Evolutionary conservation across 2,329 filamentous ascomycete species (phyloP).

Genomic region (Aureobasidium musti): DNA sequence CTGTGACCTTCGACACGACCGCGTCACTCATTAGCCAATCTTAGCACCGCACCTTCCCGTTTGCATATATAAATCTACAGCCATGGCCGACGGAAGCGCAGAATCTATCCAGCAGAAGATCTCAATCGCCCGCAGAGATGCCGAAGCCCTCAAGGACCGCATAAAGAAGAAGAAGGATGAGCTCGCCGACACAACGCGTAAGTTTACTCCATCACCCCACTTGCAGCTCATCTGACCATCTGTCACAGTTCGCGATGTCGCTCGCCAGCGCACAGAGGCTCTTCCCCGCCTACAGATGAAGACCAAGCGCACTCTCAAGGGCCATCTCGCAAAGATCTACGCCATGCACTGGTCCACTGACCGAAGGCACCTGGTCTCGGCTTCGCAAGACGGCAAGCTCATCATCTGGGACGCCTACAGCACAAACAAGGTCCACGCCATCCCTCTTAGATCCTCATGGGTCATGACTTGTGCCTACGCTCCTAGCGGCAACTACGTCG

Average conservation of each 20-base stretch:
- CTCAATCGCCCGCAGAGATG: constrained; percentile 96
- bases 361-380: constrained; percentile 92
- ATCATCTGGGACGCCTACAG: constrained; percentile 99
- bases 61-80: constrained; percentile 26
- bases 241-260: constrained; percentile 78
- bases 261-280: constrained; percentile 86
- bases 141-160: constrained; percentile 94
- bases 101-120: constrained; percentile 63
- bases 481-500: constrained; percentile 96
- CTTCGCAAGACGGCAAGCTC: constrained; percentile 97
- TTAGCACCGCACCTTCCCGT: not conserved
- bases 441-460: constrained; percentile 95
- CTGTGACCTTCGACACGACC: constrained; percentile 9
- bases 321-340: constrained; percentile 98
- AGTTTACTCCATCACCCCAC: constrained; percentile 47
- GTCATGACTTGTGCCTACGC: constrained; percentile 99
- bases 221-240: not conserved
- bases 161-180: constrained; percentile 99
- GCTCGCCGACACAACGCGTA: constrained; percentile 95
- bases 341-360: constrained; percentile 99
- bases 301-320: constrained; percentile 93
- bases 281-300: constrained; percentile 96
- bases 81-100: constrained; percentile 54
- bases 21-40: constrained; percentile 8
- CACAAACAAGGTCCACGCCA: constrained; percentile 99